Evolutionary conservation across 139 green algal species (phyloP).

Genomic region (Tetradesmus lagerheimii): DNA sequence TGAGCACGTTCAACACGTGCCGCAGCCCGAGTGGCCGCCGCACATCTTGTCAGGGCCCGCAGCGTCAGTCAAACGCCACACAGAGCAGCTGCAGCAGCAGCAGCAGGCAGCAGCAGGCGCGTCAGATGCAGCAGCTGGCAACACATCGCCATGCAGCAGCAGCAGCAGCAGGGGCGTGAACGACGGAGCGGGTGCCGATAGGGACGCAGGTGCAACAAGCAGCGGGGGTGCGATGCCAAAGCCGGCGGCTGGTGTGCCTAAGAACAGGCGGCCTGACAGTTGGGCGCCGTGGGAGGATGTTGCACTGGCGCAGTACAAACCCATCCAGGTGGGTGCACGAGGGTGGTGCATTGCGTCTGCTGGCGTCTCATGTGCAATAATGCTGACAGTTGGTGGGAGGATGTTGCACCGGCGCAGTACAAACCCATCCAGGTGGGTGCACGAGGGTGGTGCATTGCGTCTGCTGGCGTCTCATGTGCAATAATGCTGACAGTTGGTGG

Average conservation of each 20-base stretch:
- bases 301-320: constrained; percentile 45
- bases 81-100: constrained; percentile 28
- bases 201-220: background rate
- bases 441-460: background rate
- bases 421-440: constrained; percentile 47
- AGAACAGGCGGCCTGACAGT: constrained; percentile 44
- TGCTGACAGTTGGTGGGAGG: constrained; percentile 56
- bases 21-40: background rate
- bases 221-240: background rate
- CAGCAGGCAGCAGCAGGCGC: constrained; percentile 22
- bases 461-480: background rate
- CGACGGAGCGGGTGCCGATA: background rate
- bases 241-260: constrained; percentile 13
- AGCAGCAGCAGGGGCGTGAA: constrained; percentile 12
- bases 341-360: background rate
- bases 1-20: background rate
- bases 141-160: constrained; percentile 14
- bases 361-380: background rate
- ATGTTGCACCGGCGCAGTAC: constrained; percentile 50
- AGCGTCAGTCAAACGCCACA: constrained; percentile 30
- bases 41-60: constrained; percentile 13
- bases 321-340: constrained; percentile 37
- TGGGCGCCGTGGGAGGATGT: constrained; percentile 65
- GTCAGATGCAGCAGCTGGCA: constrained; percentile 1
- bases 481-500: constrained; percentile 56